These are phyloP conservation scores for Hygrocybe coccinea DNA, from an alignment of 768 basidiomycete genomes.

Conservation along the genomic window DNA sequence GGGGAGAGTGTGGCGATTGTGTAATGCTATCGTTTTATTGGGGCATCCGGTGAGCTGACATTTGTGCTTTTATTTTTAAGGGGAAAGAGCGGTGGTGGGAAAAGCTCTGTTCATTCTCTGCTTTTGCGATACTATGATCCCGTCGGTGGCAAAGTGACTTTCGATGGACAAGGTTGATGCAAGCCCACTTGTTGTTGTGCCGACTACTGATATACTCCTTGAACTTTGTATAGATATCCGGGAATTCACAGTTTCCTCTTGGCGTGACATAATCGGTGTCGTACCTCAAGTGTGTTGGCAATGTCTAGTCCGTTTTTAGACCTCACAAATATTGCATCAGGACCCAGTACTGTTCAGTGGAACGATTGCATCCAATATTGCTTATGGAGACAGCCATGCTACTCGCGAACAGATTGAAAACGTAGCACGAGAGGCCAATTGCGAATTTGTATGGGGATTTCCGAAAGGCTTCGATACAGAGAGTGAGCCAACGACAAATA, in stretches of 20 bases:
- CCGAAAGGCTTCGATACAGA: constrained; percentile 91
- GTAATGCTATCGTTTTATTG: constrained; percentile 35
- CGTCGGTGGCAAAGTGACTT: constrained; percentile 73
- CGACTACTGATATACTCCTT: neutral
- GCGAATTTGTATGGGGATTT: constrained; percentile 93
- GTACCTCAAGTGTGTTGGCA: constrained; percentile 59
- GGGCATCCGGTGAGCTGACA: constrained; percentile 3
- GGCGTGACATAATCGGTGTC: constrained; percentile 86
- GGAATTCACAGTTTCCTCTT: constrained; percentile 78
- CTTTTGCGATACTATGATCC: constrained; percentile 89
- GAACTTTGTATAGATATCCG: constrained; percentile 60
- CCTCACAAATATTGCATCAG: constrained; percentile 7
- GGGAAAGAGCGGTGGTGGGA: constrained; percentile 90
- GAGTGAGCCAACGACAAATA: constrained; percentile 48
- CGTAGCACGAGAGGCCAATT: constrained; percentile 88
- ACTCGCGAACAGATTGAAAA: constrained; percentile 81
- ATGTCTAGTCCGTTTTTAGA: neutral
- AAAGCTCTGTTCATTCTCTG: constrained; percentile 86
- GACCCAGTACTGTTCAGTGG: constrained; percentile 89
- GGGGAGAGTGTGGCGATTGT: constrained; percentile 91
- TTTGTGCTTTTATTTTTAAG: constrained; percentile 39
- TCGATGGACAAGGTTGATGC: constrained; percentile 70
- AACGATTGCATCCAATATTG: constrained; percentile 92
- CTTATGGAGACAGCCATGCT: constrained; percentile 73
- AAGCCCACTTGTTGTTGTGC: constrained; percentile 8